Evolutionary conservation across 1,139 yeast genomes (phyloP), one percentile per base, ranked within the genome.

Genomic region (Pichia sp.): DNA sequence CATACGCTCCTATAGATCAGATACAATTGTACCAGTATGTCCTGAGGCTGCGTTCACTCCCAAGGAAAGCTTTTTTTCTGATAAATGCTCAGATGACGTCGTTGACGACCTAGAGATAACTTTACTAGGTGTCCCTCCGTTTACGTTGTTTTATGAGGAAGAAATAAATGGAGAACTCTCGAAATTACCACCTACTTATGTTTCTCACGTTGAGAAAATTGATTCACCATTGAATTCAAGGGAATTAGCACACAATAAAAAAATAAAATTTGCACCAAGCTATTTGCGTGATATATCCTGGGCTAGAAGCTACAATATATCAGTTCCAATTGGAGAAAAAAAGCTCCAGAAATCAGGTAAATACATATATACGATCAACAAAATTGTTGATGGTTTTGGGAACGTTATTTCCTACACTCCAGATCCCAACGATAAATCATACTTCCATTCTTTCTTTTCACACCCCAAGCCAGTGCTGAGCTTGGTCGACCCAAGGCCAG

Each of bases 341-440:
- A 56, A 57, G 10, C 63, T 80, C 37, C 71, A 73, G 13, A 70
- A 73, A 21, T 70, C 80, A 6, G 96, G 96, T 13, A 71, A 70
- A 21, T 76, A 87, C 66, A 75, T 79, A 39, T 89, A 87, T 62
- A 80, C 80, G 48, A 74, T 91, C 43, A 79, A 81, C 44, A 81
- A 80, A 56, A 77, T 90, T 6, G 75, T 76, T 9, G 97, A 91
- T 67, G 86, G 85, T 1, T 73, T 88, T 55, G 96, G 96, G 0
- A 87, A 87, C 61, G 60, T 70, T 2, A 78, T 82, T 52, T 75
- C 78, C 52, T 88, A 82, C 60, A 75, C 66, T 23, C 71, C 71
- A 18, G 66, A 64, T 28, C 66, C 74, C 10, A 73, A 79, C 2
- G 72, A 68, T 45, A 74, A 74, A 43, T 66, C 73, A 46, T 80